These are phyloP conservation scores for Clausena lansium DNA, from an alignment of 345 rosid species.

Conservation along the genomic window DNA sequence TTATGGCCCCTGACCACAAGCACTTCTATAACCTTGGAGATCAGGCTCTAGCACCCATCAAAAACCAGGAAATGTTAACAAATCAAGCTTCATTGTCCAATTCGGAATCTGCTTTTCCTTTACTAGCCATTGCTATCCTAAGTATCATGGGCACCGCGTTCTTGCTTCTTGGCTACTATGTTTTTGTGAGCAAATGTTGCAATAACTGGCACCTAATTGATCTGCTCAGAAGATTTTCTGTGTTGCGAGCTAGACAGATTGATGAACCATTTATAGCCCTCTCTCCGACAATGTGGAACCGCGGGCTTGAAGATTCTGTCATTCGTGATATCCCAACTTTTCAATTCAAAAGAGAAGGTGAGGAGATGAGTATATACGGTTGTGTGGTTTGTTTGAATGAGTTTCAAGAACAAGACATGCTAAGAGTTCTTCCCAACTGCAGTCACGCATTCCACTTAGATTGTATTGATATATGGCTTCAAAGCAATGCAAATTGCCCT, in stretches of 20 bases:
- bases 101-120: slow-evolving; percentile 41
- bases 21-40: slow-evolving; percentile 7
- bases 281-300: slow-evolving; percentile 55
- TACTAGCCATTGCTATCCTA: slow-evolving; percentile 38
- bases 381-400: slow-evolving; percentile 68
- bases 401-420: slow-evolving; percentile 53
- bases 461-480: slow-evolving; percentile 66
- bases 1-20: slow-evolving; percentile 26
- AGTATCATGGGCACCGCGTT: slow-evolving; percentile 39
- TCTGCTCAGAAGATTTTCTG: slow-evolving; percentile 33
- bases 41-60: slow-evolving; percentile 22
- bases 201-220: slow-evolving; percentile 28
- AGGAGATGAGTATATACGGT: slow-evolving; percentile 28
- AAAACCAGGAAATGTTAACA: slow-evolving; percentile 16
- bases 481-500: slow-evolving; percentile 57
- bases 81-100: slow-evolving; percentile 17
- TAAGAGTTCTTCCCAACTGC: slow-evolving; percentile 59
- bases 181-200: slow-evolving; percentile 48
- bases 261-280: slow-evolving; percentile 53
- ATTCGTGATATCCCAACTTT: slow-evolving; percentile 53
- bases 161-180: slow-evolving; percentile 42
- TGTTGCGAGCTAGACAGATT: slow-evolving; percentile 18
- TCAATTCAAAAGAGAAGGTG: slow-evolving; percentile 35
- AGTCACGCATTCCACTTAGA: slow-evolving; percentile 59
- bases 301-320: slow-evolving; percentile 48